Evolutionary conservation across 805 yeast species (phyloP), one percentile per base, ranked within the genome.

Genomic region (Saturnispora gosingensis): DNA sequence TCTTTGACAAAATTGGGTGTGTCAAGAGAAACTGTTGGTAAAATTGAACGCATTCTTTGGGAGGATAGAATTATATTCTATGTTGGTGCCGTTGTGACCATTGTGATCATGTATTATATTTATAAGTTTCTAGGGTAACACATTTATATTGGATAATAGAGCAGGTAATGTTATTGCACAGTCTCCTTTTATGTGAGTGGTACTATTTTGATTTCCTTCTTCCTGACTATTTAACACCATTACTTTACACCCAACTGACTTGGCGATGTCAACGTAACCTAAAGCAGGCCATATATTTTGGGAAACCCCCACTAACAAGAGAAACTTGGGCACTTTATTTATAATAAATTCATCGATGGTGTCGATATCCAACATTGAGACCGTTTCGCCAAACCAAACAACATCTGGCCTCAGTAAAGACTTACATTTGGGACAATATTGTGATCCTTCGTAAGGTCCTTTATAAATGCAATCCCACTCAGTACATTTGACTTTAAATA

Each of bases 331-430:
- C 11, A 20, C 9, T 10, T 18, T 38, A 38, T 38, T 38, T 1
- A 38, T 38, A 18, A 88, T 73, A 58, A 85, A 88, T 43, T 77
- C 79, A 67, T 88, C 96, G 5, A 87, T 88, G 43, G 68, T 68
- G 54, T 81, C 82, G 52, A 89, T 76, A 11, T 74, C 75, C 46
- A 68, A 68, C 50, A 86, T 65, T 0, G 95, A 88, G 44, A 89
- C 68, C 15, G 88, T 75, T 66, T 89, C 97, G n/a, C 97, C 97
- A 67, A 85, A 88, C 97, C 96, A 89, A 5, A 88, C 90, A 3
- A 89, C 95, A 0, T 93, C 96, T 0, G 97, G 97, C 22, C 97
- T 72, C 53, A 89, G 67, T 11, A 85, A 62, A 0, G 82, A 83
- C 4, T 72, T 62, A 62, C 97, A 89, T 10, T 68, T 68, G 0